A percentile compares a stretch with the other conserved stretches of the same genome.
phyloP scores from a whole-genome alignment of 768 basidiomycete genomes.

The Infundibulicybe gibba region DNA sequence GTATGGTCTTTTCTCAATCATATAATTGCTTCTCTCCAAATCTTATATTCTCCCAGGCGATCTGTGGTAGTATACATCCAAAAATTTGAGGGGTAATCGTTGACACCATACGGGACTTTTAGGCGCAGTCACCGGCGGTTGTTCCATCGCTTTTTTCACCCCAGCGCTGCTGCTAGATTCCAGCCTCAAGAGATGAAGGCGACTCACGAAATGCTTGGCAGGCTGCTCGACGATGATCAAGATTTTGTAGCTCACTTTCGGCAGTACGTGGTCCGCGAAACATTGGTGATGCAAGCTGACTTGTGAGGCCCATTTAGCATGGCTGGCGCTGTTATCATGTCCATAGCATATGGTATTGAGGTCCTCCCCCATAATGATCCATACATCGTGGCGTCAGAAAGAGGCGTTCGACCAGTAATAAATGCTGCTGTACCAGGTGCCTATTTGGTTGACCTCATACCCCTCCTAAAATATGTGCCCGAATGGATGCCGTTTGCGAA shows the following conservation, averaged over 20 bases:
- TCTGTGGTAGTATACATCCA: conserved; percentile 1
- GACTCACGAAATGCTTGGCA: conserved; percentile 12
- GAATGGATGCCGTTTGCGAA: conserved; percentile 13
- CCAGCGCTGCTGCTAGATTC: conserved; percentile 8
- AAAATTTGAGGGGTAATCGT: neutral
- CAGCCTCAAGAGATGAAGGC: conserved; percentile 12
- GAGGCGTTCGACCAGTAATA: conserved; percentile 10
- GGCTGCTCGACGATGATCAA: conserved; percentile 9
- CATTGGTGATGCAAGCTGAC: neutral
- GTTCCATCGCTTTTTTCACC: conserved; percentile 15
- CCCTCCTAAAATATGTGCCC: conserved; percentile 10
- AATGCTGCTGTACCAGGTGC: conserved; percentile 13
- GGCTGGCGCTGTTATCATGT: conserved; percentile 16
- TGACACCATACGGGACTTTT: neutral
- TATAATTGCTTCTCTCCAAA: neutral
- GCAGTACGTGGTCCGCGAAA: conserved; percentile 9
- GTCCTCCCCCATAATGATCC: conserved; percentile 15
- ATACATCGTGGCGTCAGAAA: conserved; percentile 15
- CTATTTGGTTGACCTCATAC: conserved; percentile 12
- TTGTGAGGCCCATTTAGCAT: conserved; percentile 9
- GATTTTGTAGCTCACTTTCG: conserved; percentile 12
- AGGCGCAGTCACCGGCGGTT: conserved; percentile 16
- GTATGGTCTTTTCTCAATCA: conserved; percentile 1
- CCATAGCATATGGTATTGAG: conserved; percentile 18
- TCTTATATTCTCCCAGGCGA: conserved; percentile 5